Evolutionary conservation across 2,329 filamentous ascomycete species (phyloP).

Genomic region (Meredithiella fracta): DNA sequence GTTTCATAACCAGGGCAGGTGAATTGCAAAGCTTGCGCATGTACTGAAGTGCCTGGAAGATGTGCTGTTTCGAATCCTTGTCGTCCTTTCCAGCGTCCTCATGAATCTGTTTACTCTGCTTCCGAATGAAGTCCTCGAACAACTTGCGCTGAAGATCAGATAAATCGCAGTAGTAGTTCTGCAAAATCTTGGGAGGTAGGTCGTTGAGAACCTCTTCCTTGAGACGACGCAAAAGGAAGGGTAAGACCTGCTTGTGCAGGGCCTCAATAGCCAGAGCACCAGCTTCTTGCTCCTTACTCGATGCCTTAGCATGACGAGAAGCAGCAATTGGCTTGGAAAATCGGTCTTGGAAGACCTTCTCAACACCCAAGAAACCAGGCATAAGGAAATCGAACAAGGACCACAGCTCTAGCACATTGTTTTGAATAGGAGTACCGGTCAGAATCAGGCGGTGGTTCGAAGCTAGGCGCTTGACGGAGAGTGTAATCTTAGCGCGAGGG

Average conservation of each 20-base stretch:
- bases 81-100: conserved; percentile 71
- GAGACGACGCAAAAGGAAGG: conserved; percentile 84
- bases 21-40: conserved; percentile 99
- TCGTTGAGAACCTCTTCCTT: conserved; percentile 97
- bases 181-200: conserved; percentile 89
- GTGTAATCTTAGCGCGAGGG: conserved; percentile 85
- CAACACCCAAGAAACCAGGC: conserved; percentile 91
- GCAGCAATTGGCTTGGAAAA: conserved; percentile 92
- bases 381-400: conserved; percentile 97
- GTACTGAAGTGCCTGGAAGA: conserved; percentile 97
- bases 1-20: conserved; percentile 88
- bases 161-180: conserved; percentile 98
- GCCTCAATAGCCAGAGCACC: conserved; percentile 93
- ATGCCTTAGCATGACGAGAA: conserved; percentile 89
- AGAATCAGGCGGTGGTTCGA: conserved; percentile 94
- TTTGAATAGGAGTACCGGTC: conserved; percentile 93
- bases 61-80: conserved; percentile 91
- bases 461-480: conserved; percentile 73
- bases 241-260: conserved; percentile 94
- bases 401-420: conserved; percentile 94
- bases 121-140: conserved; percentile 92
- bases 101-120: conserved; percentile 74
- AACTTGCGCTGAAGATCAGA: conserved; percentile 88
- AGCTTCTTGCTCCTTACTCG: conserved; percentile 94
- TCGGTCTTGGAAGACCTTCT: conserved; percentile 86